Conservation (phyloP, 352 stramenopile genomes). For the Pythium phragmitis region DNA sequence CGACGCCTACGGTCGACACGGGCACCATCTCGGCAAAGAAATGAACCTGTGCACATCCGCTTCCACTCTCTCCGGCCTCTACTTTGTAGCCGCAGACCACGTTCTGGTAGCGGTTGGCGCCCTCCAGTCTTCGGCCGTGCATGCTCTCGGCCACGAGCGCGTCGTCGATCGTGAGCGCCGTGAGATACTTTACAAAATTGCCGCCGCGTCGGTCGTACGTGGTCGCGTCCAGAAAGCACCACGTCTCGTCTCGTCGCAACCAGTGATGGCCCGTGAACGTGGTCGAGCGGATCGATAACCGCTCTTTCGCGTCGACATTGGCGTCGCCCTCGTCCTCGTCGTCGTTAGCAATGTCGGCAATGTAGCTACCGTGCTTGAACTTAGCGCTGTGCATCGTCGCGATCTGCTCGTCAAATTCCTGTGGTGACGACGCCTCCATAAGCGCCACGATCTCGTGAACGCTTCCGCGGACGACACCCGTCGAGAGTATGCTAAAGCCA, state of each 20-base stretch:
- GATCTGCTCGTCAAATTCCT: conserved; percentile 13
- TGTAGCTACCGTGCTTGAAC: conserved; percentile 16
- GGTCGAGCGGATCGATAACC: conserved; percentile 11
- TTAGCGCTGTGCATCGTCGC: conserved; percentile 1
- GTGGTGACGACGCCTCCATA: background rate
- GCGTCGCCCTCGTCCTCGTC: background rate
- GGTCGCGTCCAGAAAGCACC: conserved; percentile 22
- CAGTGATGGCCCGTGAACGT: conserved; percentile 8
- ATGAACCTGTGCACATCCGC: conserved; percentile 6
- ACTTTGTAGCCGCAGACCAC: conserved; percentile 18
- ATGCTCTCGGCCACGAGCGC: background rate
- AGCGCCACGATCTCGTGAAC: conserved; percentile 10
- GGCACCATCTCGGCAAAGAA: conserved; percentile 18
- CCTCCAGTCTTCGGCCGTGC: no score
- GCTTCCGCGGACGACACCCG: conserved; percentile 3
- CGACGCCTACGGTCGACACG: background rate
- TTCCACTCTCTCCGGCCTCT: background rate
- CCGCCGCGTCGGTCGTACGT: background rate
- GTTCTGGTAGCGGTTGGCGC: conserved; percentile 1
- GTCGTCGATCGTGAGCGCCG: conserved; percentile 11
- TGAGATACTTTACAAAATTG: conserved; percentile 16
- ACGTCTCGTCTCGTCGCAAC: conserved; percentile 19
- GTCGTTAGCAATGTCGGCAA: background rate
- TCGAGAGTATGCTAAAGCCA: conserved; percentile 14
- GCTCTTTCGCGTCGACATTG: background rate